Base-by-base conservation (phyloP, 1,284 basidiomycete species). In the Leccinum solheimii region DNA sequence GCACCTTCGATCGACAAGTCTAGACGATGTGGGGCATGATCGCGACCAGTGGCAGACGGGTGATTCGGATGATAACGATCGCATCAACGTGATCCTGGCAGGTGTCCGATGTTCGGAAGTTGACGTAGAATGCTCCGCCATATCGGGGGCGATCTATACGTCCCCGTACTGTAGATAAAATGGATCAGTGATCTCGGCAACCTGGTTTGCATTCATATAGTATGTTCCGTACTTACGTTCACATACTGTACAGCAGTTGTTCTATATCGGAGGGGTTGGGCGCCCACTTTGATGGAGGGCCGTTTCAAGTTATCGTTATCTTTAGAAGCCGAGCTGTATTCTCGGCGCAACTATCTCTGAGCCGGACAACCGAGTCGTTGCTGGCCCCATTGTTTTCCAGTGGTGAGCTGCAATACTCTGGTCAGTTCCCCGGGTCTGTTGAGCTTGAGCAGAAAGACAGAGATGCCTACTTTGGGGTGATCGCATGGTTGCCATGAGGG, bases 401-500 rank as follows among this genome's bases (percentile, higher is more conserved):
- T 11, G 50, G 27, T 27, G 4, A 51, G 50, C 50, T 51, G 27
- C 16, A 6, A 16, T 27, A n/a, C 49, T 23, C 23, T 51, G 49
- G 16, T n/a, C 50, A 30, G 1, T 48, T 7, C 27, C 27, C n/a
- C 43, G 5, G 19, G n/a, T 45, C 10, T 7, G 43, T 19, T 21
- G 30, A 53, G 13, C n/a, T 14, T 16, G 6, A 48, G 34, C 5
- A 21, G 19, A 21, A 38, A 32, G 52, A 14, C 19, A 34, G 52
- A 21, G 52, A 53, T 53, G 5, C 52, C 53, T 19, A 40, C 34
- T 55, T 55, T 40, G 32, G 53, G 48, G 36, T 36, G 5, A 16
- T 36, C 53, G 53, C 53, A 55, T 40, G 53, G 21, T 40, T 55
- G 7, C 53, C 53, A 55, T 55, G 53, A 55, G 53, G 23, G 23